These are phyloP conservation scores for Kodamaea ohmeri DNA, from an alignment of 1,139 yeast genomes.

Conservation along the genomic window DNA sequence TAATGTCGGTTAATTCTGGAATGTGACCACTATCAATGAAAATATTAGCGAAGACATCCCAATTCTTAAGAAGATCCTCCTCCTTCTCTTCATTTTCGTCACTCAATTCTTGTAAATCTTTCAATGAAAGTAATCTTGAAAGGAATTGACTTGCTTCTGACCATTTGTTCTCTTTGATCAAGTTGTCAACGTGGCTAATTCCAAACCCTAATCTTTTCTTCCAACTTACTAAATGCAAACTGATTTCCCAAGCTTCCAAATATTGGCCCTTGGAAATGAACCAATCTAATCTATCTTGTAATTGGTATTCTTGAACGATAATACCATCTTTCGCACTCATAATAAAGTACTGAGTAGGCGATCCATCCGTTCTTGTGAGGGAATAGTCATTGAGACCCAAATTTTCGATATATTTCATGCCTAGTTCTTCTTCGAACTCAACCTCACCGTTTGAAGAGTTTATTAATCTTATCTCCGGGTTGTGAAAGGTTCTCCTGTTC, in stretches of 20 bases:
- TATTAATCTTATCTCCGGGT: constrained; percentile 72
- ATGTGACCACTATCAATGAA: constrained; percentile 52
- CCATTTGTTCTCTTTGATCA: constrained; percentile 56
- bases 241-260: constrained; percentile 74
- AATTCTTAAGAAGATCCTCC: constrained; percentile 44
- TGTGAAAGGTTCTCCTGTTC: constrained; percentile 29
- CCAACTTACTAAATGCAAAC: constrained; percentile 53
- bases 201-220: constrained; percentile 60
- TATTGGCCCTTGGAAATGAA: constrained; percentile 51
- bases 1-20: constrained; percentile 43
- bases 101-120: constrained; percentile 25
- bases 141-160: constrained; percentile 53
- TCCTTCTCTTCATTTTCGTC: constrained; percentile 31
- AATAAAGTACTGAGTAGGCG: constrained; percentile 53
- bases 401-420: constrained; percentile 54
- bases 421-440: constrained; percentile 78
- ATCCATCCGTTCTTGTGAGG: constrained; percentile 32
- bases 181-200: constrained; percentile 55
- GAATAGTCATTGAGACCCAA: constrained; percentile 80
- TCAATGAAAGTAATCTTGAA: constrained; percentile 34
- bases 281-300: constrained; percentile 75
- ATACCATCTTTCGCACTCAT: constrained; percentile 84
- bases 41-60: constrained; percentile 65
- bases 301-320: constrained; percentile 64
- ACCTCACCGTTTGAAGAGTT: constrained; percentile 69